Percentiles rank a stretch among this genome's conserved stretches.
Conservation (phyloP, 2,329 filamentous ascomycete species). For the Rhexocercosporidium sp. region DNA sequence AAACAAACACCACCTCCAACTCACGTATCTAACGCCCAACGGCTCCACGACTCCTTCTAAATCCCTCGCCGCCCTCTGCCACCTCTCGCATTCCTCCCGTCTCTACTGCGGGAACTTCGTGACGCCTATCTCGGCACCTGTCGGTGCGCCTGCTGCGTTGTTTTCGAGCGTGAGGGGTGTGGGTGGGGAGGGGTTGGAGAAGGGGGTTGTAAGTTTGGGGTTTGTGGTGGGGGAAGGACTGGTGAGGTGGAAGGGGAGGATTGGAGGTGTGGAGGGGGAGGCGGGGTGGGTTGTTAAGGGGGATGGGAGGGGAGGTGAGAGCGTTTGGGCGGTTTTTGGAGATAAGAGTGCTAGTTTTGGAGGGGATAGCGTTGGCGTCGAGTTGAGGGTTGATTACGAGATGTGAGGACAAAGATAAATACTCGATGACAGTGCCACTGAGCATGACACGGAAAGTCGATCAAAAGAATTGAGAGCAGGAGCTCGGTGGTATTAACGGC, state of each 20-base stretch:
- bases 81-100: not conserved
- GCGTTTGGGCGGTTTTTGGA: conserved; percentile 10
- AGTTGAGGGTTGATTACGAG: conserved; percentile 10
- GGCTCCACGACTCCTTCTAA: not conserved
- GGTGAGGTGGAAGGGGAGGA: not conserved
- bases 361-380: not conserved
- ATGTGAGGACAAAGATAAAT: not conserved
- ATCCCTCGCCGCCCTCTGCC: not conserved
- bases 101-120: conserved; percentile 12
- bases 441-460: not conserved
- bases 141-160: not conserved
- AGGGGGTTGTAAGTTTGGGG: not conserved
- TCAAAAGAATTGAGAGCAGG: not conserved
- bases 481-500: not conserved
- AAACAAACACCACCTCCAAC: not conserved
- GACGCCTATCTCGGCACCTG: not conserved
- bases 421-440: not conserved
- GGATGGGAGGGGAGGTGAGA: not conserved
- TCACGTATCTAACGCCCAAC: conserved; percentile 10
- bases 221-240: not conserved
- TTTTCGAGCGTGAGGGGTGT: conserved; percentile 3
- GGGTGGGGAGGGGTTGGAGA: not conserved
- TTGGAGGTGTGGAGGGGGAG: too few relatives aligned
- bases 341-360: not conserved
- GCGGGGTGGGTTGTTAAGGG: not conserved